A percentile compares a stretch with the other conserved stretches of the same genome.
These are phyloP conservation scores for Agapanthus africanus DNA, from an alignment of 106 monocot genomes.

Conservation along the genomic window DNA sequence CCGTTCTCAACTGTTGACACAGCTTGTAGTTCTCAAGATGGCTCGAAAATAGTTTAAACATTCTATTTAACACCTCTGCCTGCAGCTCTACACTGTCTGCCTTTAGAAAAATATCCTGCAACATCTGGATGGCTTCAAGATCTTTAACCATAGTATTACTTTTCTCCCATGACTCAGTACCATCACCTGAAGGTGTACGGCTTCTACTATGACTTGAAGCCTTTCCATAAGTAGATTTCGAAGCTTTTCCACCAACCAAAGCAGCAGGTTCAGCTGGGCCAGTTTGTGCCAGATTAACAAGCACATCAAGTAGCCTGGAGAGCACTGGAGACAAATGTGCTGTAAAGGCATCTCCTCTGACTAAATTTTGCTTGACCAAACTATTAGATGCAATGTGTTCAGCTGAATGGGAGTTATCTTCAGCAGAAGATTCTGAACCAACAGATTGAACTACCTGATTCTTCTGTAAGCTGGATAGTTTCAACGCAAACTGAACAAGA, in stretches of 20 bases:
- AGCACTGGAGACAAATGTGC: constrained; percentile 63
- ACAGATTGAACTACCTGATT: constrained; percentile 24
- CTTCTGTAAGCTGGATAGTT: constrained; percentile 56
- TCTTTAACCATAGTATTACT: constrained; percentile 72
- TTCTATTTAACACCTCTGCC: constrained; percentile 91
- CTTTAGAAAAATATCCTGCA: constrained; percentile 98
- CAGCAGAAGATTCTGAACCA: constrained; percentile 13
- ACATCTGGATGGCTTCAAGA: constrained; percentile 97
- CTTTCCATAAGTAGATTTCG: constrained; percentile 41
- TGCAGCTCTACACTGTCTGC: constrained; percentile 79
- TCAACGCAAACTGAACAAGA: constrained; percentile 97
- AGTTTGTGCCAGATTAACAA: constrained; percentile 89
- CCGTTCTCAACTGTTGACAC: constrained; percentile 81
- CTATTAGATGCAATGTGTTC: constrained; percentile 10
- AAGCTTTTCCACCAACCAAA: constrained; percentile 30
- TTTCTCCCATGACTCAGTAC: constrained; percentile 64
- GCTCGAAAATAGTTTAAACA: constrained; percentile 96
- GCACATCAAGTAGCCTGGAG: constrained; percentile 87
- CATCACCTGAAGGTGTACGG: constrained; percentile 59
- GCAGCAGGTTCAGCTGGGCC: constrained; percentile 49
- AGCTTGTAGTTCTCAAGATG: constrained; percentile 94
- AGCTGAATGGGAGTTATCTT: constrained; percentile 20
- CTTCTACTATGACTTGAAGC: constrained; percentile 55
- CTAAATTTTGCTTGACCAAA: constrained; percentile 11
- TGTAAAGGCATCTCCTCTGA: constrained; percentile 26